Conservation (phyloP, 495 filamentous ascomycete species). For the Aspergillus cristatus region DNA sequence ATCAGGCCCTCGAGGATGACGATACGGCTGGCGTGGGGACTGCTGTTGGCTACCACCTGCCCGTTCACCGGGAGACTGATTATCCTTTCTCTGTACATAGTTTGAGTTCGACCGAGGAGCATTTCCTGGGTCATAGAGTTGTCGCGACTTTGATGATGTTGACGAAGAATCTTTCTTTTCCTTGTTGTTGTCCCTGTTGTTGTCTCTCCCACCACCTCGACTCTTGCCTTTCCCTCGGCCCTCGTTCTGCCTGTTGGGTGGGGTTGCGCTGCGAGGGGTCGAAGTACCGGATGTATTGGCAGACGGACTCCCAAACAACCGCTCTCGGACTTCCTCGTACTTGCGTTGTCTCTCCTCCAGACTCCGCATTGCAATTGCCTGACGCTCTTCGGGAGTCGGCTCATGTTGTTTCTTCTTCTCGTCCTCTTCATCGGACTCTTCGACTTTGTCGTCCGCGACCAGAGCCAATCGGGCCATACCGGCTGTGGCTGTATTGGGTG, state of each 20-base stretch:
- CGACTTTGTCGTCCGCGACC: conserved; percentile 29
- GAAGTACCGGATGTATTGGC: conserved; percentile 41
- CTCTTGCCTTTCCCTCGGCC: conserved; percentile 30
- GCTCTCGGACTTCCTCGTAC: conserved; percentile 76
- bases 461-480: conserved; percentile 44
- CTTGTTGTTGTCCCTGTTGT: conserved; percentile 16
- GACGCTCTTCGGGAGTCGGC: conserved; percentile 61
- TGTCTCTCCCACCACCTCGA: conserved; percentile 27
- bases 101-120: conserved; percentile 49
- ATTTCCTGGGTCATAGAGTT: conserved; percentile 70
- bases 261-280: conserved; percentile 53
- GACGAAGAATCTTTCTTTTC: conserved; percentile 42
- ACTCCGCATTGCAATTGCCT: conserved; percentile 62
- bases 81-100: conserved; percentile 43
- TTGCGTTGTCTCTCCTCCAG: conserved; percentile 80
- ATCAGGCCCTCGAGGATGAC: conserved; percentile 68
- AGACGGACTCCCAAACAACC: conserved; percentile 63
- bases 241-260: conserved; percentile 40
- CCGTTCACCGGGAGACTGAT: conserved; percentile 23
- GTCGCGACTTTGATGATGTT: conserved; percentile 30
- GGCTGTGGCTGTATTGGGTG: conserved; percentile 41
- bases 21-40: conserved; percentile 48
- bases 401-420: conserved; percentile 50
- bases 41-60: conserved; percentile 29
- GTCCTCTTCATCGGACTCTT: conserved; percentile 58